phyloP scores from a whole-genome alignment of 176 grass and related monocot species.

The Phyllostachys edulis region DNA sequence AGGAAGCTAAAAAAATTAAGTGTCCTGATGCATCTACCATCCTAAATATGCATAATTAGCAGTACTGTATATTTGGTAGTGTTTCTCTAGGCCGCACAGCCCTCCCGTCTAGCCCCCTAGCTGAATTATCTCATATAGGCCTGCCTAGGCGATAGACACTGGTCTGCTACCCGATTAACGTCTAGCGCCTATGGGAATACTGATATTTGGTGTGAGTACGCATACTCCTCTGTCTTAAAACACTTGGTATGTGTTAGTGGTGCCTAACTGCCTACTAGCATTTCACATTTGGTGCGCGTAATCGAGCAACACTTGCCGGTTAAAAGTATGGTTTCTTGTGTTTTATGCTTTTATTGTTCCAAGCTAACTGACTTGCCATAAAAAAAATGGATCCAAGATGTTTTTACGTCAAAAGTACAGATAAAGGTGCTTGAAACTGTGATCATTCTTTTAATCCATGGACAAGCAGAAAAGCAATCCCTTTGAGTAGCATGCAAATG shows the following conservation, averaged over 20 bases:
- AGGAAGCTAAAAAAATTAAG: neutral
- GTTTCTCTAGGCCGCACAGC: no score
- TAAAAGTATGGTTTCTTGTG: neutral
- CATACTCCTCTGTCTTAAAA: neutral
- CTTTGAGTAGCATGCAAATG: neutral
- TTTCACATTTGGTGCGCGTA: no score
- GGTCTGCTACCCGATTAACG: no score
- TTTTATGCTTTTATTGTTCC: neutral
- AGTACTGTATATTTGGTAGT: neutral
- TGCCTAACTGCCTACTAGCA: neutral
- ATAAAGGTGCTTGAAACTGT: slow-evolving; percentile 17
- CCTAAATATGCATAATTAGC: neutral
- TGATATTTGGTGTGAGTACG: neutral
- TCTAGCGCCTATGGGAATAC: no score
- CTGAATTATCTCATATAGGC: no score
- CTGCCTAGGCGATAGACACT: no score
- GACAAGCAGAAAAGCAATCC: slow-evolving; percentile 4
- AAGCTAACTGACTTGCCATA: slow-evolving; percentile 5
- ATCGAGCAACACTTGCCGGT: neutral
- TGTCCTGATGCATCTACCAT: neutral
- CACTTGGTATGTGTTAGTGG: neutral
- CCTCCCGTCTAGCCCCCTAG: no score
- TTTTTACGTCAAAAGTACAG: slow-evolving; percentile 19
- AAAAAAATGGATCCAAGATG: neutral
- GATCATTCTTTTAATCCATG: slow-evolving; percentile 16